Conservation (phyloP, 306 rosid genomes). For the Quercus alba region DNA sequence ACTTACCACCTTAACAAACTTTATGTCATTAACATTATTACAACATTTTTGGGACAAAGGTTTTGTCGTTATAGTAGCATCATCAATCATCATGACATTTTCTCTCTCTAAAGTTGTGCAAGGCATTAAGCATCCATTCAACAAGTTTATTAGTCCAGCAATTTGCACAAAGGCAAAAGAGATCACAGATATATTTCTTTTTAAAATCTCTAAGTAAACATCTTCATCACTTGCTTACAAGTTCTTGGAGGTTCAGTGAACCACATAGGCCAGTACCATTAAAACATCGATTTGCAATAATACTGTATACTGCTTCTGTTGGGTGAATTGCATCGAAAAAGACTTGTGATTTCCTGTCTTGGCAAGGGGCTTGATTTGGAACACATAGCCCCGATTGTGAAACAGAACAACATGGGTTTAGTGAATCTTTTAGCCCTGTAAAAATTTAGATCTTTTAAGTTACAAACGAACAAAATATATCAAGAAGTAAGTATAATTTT, state of each 20-base stretch:
- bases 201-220: too few relatives aligned
- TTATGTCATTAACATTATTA: too few relatives aligned
- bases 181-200: too few relatives aligned
- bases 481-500: background rate
- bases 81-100: too few relatives aligned
- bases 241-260: background rate
- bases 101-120: too few relatives aligned
- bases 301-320: background rate
- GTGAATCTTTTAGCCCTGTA: background rate
- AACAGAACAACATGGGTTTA: background rate
- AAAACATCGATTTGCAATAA: background rate
- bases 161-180: too few relatives aligned
- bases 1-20: too few relatives aligned
- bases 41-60: too few relatives aligned
- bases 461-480: background rate
- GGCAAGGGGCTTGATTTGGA: background rate
- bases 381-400: background rate
- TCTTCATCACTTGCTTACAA: background rate
- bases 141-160: too few relatives aligned
- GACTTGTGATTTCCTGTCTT: background rate
- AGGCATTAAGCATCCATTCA: too few relatives aligned
- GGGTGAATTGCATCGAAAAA: background rate
- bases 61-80: too few relatives aligned
- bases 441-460: background rate
- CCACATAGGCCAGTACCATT: background rate